Evolutionary conservation across 2,329 filamentous ascomycete species (phyloP), one percentile per base, ranked within the genome.

Genomic region (Arthrobotrys conoides): DNA sequence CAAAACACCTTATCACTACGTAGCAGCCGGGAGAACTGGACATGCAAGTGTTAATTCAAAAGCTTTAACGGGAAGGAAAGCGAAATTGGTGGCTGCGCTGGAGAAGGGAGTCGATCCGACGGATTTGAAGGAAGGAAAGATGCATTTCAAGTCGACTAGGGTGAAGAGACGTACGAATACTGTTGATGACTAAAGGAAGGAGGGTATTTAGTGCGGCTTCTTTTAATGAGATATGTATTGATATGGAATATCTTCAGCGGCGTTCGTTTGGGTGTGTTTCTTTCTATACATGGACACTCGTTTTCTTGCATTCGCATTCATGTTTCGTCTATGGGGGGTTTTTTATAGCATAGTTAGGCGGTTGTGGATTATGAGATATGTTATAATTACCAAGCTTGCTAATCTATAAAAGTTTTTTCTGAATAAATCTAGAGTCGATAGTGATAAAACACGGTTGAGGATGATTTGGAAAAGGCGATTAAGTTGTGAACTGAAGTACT

Each of bases 111-210:
- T 98, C 41, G 94, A 97, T 82, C 91, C 92, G 0, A 91, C 91
- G 76, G 95, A 97, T 73, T 86, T 96, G 81, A 86, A 84, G 72
- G 86, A 87, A 84, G 82, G 91, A 72, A 99, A 99, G 89, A 98
- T 97, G 87, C 96, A 99, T 85, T 96, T 93, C 85, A 97, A 97
- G 86, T 91, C 89, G n/a, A 90, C 90, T 48, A 88, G 89, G 80
- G 90, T 88, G 84, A 88, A 87, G 76, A 91, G 89, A 83, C 87
- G 87, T 77, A 89, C 73, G 51, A 77, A 71, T 67, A 77, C 73
- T 1, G 55, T 77, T 53, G 73, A 77, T 24, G 73, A 77, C 20
- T 77, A 41, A 53, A 36, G 33, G 8, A 36, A 36, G 33, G 33
- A n/a, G 10, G n/a, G 16, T 49, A 22, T 70, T 38, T 87, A 86